phyloP scores from a whole-genome alignment of 176 grass and related monocot genomes.

The Cenchrus purpureus region DNA sequence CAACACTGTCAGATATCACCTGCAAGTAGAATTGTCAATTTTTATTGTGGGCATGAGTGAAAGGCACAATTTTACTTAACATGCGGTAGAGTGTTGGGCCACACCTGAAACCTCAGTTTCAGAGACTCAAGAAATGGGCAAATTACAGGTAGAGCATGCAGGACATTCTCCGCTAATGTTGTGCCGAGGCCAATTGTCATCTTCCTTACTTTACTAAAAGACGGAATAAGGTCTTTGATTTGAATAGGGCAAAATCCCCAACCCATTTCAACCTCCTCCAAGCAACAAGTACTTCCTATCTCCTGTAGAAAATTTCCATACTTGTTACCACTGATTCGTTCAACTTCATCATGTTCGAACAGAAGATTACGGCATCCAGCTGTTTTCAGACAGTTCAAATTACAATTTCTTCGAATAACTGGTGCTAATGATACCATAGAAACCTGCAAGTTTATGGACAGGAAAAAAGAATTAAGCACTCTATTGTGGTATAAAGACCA shows the following conservation, averaged over 20 bases:
- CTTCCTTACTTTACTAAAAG: constrained; percentile 58
- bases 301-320: constrained; percentile 51
- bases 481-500: constrained; percentile 10
- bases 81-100: background rate
- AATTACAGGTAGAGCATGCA: constrained; percentile 65
- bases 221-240: constrained; percentile 51
- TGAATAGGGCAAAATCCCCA: constrained; percentile 77
- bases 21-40: constrained; percentile 48
- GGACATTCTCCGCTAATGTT: constrained; percentile 62
- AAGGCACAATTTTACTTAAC: constrained; percentile 3
- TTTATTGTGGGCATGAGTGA: constrained; percentile 11
- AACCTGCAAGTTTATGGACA: constrained; percentile 53
- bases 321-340: constrained; percentile 33
- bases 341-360: constrained; percentile 35
- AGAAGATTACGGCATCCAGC: constrained; percentile 65
- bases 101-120: constrained; percentile 82
- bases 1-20: constrained; percentile 66
- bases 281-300: constrained; percentile 43
- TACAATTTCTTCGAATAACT: constrained; percentile 60
- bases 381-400: constrained; percentile 75
- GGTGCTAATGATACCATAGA: constrained; percentile 65
- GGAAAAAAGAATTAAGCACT: constrained; percentile 2
- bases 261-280: constrained; percentile 79
- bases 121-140: constrained; percentile 75
- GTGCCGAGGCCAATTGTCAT: constrained; percentile 75